Evolutionary conservation across 1,284 basidiomycete genomes (phyloP).

Genomic region (Gomphus bonarii): DNA sequence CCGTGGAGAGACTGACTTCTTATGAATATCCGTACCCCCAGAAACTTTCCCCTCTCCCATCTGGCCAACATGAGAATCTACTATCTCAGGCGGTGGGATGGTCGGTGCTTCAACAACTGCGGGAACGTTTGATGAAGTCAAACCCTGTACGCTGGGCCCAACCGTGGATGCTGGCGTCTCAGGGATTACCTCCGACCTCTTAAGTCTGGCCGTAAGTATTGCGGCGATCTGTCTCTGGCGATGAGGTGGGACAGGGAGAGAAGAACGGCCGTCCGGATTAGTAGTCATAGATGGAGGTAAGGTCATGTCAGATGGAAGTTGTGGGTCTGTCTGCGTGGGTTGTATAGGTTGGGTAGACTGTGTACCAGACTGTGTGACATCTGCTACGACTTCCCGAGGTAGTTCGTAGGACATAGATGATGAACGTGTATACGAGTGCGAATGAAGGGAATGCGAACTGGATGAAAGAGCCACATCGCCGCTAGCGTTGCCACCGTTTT

Average conservation of each 20-base stretch:
- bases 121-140: not conserved
- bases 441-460: not conserved
- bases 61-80: not conserved
- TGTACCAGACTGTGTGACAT: not conserved
- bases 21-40: not conserved
- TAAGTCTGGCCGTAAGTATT: not conserved
- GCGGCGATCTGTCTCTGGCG: not conserved
- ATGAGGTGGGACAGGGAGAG: conserved; percentile 1
- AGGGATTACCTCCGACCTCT: not conserved
- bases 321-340: conserved; percentile 29
- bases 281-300: not conserved
- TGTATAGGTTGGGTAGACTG: conserved; percentile 29
- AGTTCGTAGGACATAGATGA: conserved; percentile 3
- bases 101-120: not conserved
- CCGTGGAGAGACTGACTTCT: not conserved
- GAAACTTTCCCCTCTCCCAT: not conserved
- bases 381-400: not conserved
- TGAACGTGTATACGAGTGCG: not conserved
- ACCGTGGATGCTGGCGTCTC: conserved; percentile 1
- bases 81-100: not conserved
- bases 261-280: not conserved
- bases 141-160: not conserved
- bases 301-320: not conserved
- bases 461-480: not conserved
- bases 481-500: not conserved